A percentile compares a stretch with the other conserved stretches of the same genome.
Conservation (phyloP, 2,329 filamentous ascomycete species). For the Colletotrichum karsti region DNA sequence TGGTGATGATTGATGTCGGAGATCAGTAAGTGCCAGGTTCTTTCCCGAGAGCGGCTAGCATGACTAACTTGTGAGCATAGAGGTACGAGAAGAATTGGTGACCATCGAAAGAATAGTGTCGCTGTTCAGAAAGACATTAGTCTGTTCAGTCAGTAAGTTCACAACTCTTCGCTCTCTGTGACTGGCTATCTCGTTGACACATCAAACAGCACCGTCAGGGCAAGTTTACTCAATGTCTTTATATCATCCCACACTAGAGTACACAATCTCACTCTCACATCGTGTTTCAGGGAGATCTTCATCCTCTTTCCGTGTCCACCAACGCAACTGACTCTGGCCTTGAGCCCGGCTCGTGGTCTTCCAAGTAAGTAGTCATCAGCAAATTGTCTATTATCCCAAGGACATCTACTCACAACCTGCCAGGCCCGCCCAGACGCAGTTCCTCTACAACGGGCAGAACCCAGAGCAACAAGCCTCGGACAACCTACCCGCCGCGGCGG, state of each 20-base stretch:
- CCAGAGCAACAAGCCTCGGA: neutral
- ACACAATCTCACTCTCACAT: neutral
- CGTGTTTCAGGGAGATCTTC: neutral
- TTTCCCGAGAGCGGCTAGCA: neutral
- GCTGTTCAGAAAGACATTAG: neutral
- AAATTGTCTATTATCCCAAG: rapidly evolving
- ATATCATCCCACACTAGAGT: too few species aligned
- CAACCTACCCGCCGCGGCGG: neutral
- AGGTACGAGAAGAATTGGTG: neutral
- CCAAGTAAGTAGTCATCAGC: neutral
- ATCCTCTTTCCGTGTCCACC: neutral
- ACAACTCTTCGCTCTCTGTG: too few species aligned
- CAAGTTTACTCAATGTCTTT: too few species aligned
- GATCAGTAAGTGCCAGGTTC: neutral
- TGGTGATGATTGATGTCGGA: neutral
- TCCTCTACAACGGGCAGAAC: neutral
- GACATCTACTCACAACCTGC: neutral
- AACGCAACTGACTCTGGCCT: neutral
- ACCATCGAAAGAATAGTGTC: neutral
- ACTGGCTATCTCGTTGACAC: too few species aligned
- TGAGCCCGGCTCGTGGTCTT: neutral
- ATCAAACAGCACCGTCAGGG: too few species aligned
- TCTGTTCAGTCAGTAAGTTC: neutral
- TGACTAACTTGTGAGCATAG: neutral
- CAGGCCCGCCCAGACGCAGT: neutral